Evolutionary conservation across 768 basidiomycete genomes (phyloP).

Genomic region (Boletus edulis): DNA sequence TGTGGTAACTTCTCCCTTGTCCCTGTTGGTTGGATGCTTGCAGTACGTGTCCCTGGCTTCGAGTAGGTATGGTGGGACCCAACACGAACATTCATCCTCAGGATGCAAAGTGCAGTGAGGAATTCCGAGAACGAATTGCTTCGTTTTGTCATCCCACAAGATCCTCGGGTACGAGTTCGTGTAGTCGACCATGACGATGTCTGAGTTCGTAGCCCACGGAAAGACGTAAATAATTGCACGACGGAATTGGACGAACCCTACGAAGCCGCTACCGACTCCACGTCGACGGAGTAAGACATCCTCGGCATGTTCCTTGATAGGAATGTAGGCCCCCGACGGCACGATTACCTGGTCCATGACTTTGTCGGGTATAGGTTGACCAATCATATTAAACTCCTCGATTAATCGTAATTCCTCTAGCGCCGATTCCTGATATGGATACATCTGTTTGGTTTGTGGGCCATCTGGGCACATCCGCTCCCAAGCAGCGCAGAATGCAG

Average conservation of each 20-base stretch:
- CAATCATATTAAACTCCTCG: slow-evolving; percentile 16
- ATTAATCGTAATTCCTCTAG: slow-evolving; percentile 8
- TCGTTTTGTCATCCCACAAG: slow-evolving; percentile 11
- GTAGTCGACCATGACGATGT: slow-evolving; percentile 17
- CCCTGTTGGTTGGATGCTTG: slow-evolving; percentile 3
- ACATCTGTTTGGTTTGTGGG: background rate
- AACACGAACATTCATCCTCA: slow-evolving; percentile 12
- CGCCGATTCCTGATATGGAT: slow-evolving; percentile 4
- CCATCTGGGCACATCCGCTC: background rate
- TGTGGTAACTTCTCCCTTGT: slow-evolving; percentile 1
- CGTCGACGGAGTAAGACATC: slow-evolving; percentile 8
- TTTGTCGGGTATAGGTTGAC: slow-evolving; percentile 6
- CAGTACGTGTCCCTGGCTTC: slow-evolving; percentile 8
- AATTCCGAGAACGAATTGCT: slow-evolving; percentile 12
- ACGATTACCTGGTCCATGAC: slow-evolving; percentile 11
- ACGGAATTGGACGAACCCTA: slow-evolving; percentile 9
- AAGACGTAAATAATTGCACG: slow-evolving; percentile 6
- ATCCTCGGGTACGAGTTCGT: slow-evolving; percentile 11
- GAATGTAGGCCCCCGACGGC: slow-evolving; percentile 12
- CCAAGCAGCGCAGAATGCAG: slow-evolving; percentile 10
- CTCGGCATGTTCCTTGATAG: slow-evolving; percentile 10
- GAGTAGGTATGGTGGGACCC: slow-evolving; percentile 6
- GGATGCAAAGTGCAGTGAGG: slow-evolving; percentile 1
- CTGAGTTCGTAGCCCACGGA: slow-evolving; percentile 11
- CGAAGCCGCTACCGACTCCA: slow-evolving; percentile 9